Base-by-base conservation (phyloP, 2,329 filamentous ascomycete genomes). In the Aspergillus novofumigatus region DNA sequence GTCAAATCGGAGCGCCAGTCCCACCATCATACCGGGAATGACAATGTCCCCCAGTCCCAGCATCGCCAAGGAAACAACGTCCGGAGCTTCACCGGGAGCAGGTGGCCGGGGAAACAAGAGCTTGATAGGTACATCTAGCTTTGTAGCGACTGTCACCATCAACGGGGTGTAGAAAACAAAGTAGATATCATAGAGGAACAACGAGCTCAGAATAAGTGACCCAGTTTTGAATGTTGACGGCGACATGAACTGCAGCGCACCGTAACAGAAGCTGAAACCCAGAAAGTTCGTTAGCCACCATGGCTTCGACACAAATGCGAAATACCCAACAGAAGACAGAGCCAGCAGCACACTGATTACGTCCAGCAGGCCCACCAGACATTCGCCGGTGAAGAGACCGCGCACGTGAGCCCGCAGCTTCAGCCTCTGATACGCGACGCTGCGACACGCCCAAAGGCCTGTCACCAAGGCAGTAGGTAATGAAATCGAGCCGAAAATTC, bases 141-240 rank as follows among this genome's bases (percentile, higher is more conserved):
- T 89, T 7, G 88, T 96, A 11, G 93, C 94, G 8, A 99, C 80
- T 2, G 79, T 80, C 8, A 83, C 79, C 75, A 82, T 82, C 57
- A 81, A 69, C 0, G 80, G 80, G 0, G 80, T 80, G 62, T 78
- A 83, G 63, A 81, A 83, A 23, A 82, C 80, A 60, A 83, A 81
- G 72, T 94, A 86, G 51, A 99, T 93, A 70, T 99, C 93, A 69
- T 99, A 99, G 68, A 96, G 85, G 77, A 97, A 97, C 1, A 97
- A 80, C 0, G 88, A 90, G 9, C 80, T 77, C 1, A 97, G 80
- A 9, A 97, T 86, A 47, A 92, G 74, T 6, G 88, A 89, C 0
- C 91, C 91, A 0, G 90, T 96, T 54, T 83, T 77, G 69, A 97
- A 96, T 0, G 91, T 93, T 0, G 92, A 96, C 0, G 92, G 92